These are phyloP conservation scores for Leucosporidium scottii DNA, from an alignment of 768 basidiomycete species.

Conservation along the genomic window DNA sequence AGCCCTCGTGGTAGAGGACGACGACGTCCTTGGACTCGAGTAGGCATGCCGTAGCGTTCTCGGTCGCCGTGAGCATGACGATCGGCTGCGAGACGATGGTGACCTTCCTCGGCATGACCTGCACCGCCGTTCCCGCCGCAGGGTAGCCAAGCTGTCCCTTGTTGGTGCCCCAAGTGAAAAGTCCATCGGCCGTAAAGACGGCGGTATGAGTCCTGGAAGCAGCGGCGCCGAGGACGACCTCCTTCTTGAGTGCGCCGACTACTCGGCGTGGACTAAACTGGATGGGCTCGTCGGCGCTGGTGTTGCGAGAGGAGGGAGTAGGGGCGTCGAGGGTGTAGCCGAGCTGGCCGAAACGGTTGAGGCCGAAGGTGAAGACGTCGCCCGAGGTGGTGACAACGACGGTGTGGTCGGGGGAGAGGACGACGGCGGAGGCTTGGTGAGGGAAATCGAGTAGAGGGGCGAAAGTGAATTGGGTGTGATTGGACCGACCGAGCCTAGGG, in stretches of 20 bases:
- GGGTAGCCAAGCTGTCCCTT: slow-evolving; percentile 73
- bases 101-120: slow-evolving; percentile 53
- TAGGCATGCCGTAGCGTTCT: slow-evolving; percentile 73
- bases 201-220: slow-evolving; percentile 80
- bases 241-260: slow-evolving; percentile 65
- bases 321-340: slow-evolving; percentile 70
- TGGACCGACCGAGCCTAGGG: slow-evolving; percentile 60
- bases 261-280: slow-evolving; percentile 72
- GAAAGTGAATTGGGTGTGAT: slow-evolving; percentile 72
- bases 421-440: slow-evolving; percentile 57
- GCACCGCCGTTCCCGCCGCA: slow-evolving; percentile 34
- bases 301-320: neutral
- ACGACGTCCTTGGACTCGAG: slow-evolving; percentile 71
- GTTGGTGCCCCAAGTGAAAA: slow-evolving; percentile 76
- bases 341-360: slow-evolving; percentile 80
- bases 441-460: slow-evolving; percentile 56
- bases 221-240: slow-evolving; percentile 69
- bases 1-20: slow-evolving; percentile 68
- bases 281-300: slow-evolving; percentile 51
- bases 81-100: slow-evolving; percentile 68
- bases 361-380: slow-evolving; percentile 78
- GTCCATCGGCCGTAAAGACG: slow-evolving; percentile 55
- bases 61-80: slow-evolving; percentile 65
- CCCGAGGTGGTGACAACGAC: slow-evolving; percentile 72
- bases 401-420: slow-evolving; percentile 90